These are phyloP conservation scores for Ceratobasidium sp. DNA, from an alignment of 1,284 basidiomycete species.

Conservation along the genomic window DNA sequence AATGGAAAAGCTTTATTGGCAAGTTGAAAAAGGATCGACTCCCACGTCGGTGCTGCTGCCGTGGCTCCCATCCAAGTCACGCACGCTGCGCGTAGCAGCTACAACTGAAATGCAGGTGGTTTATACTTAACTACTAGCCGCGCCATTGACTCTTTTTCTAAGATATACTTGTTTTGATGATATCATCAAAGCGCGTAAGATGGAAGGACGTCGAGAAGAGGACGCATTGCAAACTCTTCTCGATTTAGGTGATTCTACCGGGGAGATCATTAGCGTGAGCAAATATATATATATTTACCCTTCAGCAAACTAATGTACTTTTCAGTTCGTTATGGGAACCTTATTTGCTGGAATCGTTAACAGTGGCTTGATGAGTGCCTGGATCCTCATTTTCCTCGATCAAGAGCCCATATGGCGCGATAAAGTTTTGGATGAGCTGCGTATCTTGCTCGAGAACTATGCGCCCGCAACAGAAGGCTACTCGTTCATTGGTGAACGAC, in stretches of 20 bases:
- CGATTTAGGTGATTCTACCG: slow-evolving; percentile 18
- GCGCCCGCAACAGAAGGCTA: not conserved
- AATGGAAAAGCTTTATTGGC: slow-evolving; percentile 27
- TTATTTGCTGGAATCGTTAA: slow-evolving; percentile 34
- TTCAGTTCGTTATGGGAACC: slow-evolving; percentile 9
- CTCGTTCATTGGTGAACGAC: not conserved
- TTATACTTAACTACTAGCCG: not conserved
- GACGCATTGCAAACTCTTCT: slow-evolving; percentile 28
- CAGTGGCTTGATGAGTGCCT: slow-evolving; percentile 35
- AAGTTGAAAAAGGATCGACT: slow-evolving; percentile 5
- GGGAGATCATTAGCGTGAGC: slow-evolving; percentile 9
- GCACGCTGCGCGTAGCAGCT: not conserved
- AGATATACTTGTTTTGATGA: slow-evolving; percentile 16
- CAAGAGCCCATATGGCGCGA: slow-evolving; percentile 31
- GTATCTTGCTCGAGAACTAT: slow-evolving; percentile 9
- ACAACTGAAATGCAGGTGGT: slow-evolving; percentile 12
- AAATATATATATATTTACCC: not conserved
- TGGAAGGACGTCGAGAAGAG: slow-evolving; percentile 23
- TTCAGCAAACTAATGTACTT: not conserved
- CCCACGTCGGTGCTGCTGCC: slow-evolving; percentile 20
- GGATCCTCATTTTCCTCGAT: slow-evolving; percentile 30
- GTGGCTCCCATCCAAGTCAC: slow-evolving; percentile 26
- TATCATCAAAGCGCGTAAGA: slow-evolving; percentile 22
- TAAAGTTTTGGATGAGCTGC: slow-evolving; percentile 13
- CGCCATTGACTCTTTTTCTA: not conserved